Conservation (phyloP, 2,329 filamentous ascomycete species). For the Cryphonectria naterciae region DNA sequence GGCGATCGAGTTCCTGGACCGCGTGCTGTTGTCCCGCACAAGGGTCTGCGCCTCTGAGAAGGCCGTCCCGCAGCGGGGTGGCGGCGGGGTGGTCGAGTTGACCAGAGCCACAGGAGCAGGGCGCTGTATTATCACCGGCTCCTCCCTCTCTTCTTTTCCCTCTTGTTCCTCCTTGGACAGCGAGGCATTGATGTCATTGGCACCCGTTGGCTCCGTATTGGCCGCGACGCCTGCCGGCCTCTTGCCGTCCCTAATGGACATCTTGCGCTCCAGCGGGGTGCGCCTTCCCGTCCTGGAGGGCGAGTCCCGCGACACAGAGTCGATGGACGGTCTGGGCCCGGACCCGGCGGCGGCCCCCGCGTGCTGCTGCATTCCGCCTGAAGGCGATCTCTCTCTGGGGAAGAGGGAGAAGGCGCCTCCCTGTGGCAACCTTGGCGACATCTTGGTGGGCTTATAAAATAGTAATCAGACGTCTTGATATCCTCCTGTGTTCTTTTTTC, state of each 20-base stretch:
- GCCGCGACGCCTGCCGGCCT: constrained; percentile 30
- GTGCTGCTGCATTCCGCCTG: constrained; percentile 41
- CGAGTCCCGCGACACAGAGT: constrained; percentile 35
- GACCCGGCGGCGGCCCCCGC: constrained; percentile 26
- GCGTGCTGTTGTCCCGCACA: constrained; percentile 52
- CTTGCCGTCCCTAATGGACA: constrained; percentile 42
- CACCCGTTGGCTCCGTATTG: constrained; percentile 15
- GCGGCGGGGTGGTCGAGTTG: constrained; percentile 48
- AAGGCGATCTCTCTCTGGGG: constrained; percentile 53
- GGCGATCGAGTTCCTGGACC: constrained; percentile 60
- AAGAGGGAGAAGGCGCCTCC: constrained; percentile 61
- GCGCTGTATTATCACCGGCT: constrained; percentile 41
- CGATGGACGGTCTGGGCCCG: constrained; percentile 33
- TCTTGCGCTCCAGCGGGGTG: constrained; percentile 39
- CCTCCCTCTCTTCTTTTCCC: constrained; percentile 31
- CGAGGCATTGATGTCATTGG: constrained; percentile 8
- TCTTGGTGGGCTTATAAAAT: constrained; percentile 30
- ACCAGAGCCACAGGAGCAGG: constrained; percentile 47
- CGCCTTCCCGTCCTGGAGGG: constrained; percentile 38
- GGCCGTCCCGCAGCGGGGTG: constrained; percentile 51
- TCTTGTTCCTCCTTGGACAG: constrained; percentile 26
- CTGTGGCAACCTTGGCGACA: constrained; percentile 45
- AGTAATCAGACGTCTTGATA: constrained; percentile 3
- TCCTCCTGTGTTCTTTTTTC: not conserved
- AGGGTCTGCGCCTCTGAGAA: constrained; percentile 56